Evolutionary conservation across 2,329 filamentous ascomycete species (phyloP), one percentile per base, ranked within the genome.

Genomic region (Tolypocladium nubicola): DNA sequence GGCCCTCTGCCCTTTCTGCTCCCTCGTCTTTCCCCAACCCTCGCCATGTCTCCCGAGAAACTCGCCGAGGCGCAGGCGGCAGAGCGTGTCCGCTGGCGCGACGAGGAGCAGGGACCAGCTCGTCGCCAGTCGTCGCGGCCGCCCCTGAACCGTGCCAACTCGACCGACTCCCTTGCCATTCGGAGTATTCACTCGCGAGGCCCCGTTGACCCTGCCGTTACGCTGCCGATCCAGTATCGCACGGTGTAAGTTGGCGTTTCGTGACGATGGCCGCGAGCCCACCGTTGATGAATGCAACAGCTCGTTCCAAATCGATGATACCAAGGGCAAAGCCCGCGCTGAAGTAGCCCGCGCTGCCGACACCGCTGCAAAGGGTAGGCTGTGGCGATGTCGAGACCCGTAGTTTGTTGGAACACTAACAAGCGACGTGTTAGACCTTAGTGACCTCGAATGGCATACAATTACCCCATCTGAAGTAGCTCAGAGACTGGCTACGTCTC

Each of bases 381-480:
- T 38, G 50, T 23, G 13, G n/a, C 7, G 38, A 11, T 30, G 54
- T 14, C 23, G 11, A 9, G 7, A 14, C 10, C 35, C 26, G 40
- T 35, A n/a, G 3, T 3, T 11, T 50, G 1, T n/a, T 2, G 16
- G 1, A 2, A 19, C 2, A 19, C 35, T 52, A n/a, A 56, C 35
- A 16, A 38, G 1, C 9, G 2, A n/a, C 21, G 21, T 39, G 19
- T 1, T 55, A 84, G 82, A 85, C 61, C 78, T 87, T 56, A 80
- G 78, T 54, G 76, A 79, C 58, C 75, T 89, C 54, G 83, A 89
- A 64, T 88, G 87, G 84, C 87, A 90, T 68, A 82, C 73, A 0
- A 71, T 88, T 13, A 68, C 81, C 0, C 65, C 77, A 14, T 74
- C 81, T 8, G 82, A 87, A 58, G 73, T 88, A n/a, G 76, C 80